Percentiles rank a stretch among this genome's conserved stretches.
phyloP scores from a whole-genome alignment of 768 basidiomycete genomes.

The Asterophora lycoperdoides region DNA sequence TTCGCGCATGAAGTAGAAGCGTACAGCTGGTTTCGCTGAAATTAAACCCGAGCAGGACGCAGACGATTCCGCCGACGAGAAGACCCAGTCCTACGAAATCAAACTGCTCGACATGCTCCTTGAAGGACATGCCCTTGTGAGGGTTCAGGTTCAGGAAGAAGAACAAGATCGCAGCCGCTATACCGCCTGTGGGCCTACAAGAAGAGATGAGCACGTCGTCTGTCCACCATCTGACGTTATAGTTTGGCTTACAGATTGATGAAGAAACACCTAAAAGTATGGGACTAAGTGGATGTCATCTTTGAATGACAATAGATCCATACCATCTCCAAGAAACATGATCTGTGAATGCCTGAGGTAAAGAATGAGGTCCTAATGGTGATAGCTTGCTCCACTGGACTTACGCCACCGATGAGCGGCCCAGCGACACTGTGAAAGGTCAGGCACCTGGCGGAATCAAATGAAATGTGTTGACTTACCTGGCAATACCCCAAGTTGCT shows the following conservation, averaged over 20 bases:
- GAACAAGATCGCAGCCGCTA: slow-evolving; percentile 59
- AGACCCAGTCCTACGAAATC: slow-evolving; percentile 67
- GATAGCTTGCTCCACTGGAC: slow-evolving; percentile 19
- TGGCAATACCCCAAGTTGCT: slow-evolving; percentile 78
- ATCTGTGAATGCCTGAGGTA: slow-evolving; percentile 57
- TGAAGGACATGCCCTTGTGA: slow-evolving; percentile 52
- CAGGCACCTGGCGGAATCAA: not conserved
- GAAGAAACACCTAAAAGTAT: slow-evolving; percentile 57
- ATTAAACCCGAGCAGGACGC: slow-evolving; percentile 69
- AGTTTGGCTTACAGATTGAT: slow-evolving; percentile 60
- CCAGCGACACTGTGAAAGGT: slow-evolving; percentile 52
- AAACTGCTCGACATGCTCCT: slow-evolving; percentile 58
- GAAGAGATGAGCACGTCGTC: not conserved
- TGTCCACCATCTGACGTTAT: not conserved
- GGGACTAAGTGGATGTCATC: not conserved
- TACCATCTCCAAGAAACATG: slow-evolving; percentile 80
- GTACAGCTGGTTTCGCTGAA: slow-evolving; percentile 63
- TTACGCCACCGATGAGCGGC: slow-evolving; percentile 78
- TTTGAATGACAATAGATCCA: slow-evolving; percentile 10
- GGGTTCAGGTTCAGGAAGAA: slow-evolving; percentile 80
- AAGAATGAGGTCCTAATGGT: not conserved
- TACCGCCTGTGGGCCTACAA: slow-evolving; percentile 65
- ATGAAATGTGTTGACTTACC: slow-evolving; percentile 14
- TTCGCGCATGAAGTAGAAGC: slow-evolving; percentile 20
- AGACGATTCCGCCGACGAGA: slow-evolving; percentile 62